Conservation (phyloP, 768 basidiomycete species). For the Pisolithus microcarpus region DNA sequence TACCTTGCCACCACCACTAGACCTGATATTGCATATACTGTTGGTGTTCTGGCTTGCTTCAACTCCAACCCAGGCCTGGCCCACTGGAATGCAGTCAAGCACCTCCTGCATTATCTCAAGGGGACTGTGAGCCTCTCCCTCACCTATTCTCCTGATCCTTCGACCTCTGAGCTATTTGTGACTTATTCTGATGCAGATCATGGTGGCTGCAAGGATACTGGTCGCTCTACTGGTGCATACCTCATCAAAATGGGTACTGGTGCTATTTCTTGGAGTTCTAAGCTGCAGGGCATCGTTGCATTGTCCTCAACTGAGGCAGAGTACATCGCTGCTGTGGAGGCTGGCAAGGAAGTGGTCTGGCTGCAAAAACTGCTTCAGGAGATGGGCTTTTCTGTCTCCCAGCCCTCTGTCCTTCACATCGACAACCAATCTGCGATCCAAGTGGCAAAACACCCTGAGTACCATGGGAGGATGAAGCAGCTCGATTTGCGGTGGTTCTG, state of each 20-base stretch:
- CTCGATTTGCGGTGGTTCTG: conserved; percentile 9
- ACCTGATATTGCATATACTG: too few species aligned
- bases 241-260: conserved; percentile 13
- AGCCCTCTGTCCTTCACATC: not conserved
- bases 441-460: conserved; percentile 12
- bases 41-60: too few species aligned
- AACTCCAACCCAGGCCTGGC: too few species aligned
- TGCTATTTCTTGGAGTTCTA: conserved; percentile 16
- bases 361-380: not conserved
- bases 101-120: too few species aligned
- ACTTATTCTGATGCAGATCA: conserved; percentile 26
- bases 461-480: conserved; percentile 23
- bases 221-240: conserved; percentile 27
- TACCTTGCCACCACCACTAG: conserved; percentile 4
- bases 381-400: not conserved
- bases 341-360: not conserved
- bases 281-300: conserved; percentile 20
- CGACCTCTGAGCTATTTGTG: conserved; percentile 8
- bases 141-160: not conserved
- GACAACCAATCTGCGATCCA: conserved; percentile 10
- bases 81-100: too few species aligned
- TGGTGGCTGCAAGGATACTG: conserved; percentile 19
- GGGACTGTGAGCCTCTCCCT: too few species aligned
- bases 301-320: not conserved
- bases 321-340: not conserved